These are phyloP conservation scores for Stentor roeselii DNA, from an alignment of 73 alveolate species.

Conservation along the genomic window DNA sequence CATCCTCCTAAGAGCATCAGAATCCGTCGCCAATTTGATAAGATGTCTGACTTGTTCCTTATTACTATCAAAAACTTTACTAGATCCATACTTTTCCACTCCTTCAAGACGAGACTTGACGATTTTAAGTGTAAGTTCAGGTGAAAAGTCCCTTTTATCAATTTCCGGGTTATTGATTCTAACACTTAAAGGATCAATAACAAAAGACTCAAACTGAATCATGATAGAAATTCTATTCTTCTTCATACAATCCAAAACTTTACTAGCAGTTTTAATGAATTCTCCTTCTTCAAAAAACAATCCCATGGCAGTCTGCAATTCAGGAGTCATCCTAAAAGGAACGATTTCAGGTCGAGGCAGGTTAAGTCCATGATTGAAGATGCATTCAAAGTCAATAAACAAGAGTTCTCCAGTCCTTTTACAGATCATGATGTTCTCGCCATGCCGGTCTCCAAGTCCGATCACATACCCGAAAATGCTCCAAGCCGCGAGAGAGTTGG, in stretches of 20 bases:
- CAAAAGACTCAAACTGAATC: slow-evolving; percentile 62
- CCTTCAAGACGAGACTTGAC: slow-evolving; percentile 66
- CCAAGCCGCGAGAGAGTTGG: slow-evolving; percentile 92
- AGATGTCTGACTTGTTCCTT: slow-evolving; percentile 63
- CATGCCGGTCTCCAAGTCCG: slow-evolving; percentile 98
- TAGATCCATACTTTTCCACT: slow-evolving; percentile 40
- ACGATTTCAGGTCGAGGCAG: slow-evolving; percentile 95
- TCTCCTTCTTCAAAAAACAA: slow-evolving; percentile 85
- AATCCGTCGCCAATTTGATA: slow-evolving; percentile 59
- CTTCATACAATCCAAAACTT: slow-evolving; percentile 58
- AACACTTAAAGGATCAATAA: slow-evolving; percentile 76
- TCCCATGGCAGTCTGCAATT: slow-evolving; percentile 89
- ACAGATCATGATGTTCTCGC: slow-evolving; percentile 86
- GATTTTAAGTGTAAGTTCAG: slow-evolving; percentile 37
- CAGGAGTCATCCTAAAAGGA: slow-evolving; percentile 89
- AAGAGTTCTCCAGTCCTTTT: slow-evolving; percentile 73
- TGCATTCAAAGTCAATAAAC: slow-evolving; percentile 95
- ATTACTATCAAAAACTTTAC: slow-evolving; percentile 44
- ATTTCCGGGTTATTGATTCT: slow-evolving; percentile 39
- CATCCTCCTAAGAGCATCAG: slow-evolving; percentile 69
- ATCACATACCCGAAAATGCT: slow-evolving; percentile 84
- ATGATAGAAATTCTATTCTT: slow-evolving; percentile 61
- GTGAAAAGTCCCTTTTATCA: slow-evolving; percentile 1
- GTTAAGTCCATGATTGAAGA: slow-evolving; percentile 86
- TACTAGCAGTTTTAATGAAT: slow-evolving; percentile 67